phyloP scores from a whole-genome alignment of 148 eudicot species.

The Amaranthus cruentus region DNA sequence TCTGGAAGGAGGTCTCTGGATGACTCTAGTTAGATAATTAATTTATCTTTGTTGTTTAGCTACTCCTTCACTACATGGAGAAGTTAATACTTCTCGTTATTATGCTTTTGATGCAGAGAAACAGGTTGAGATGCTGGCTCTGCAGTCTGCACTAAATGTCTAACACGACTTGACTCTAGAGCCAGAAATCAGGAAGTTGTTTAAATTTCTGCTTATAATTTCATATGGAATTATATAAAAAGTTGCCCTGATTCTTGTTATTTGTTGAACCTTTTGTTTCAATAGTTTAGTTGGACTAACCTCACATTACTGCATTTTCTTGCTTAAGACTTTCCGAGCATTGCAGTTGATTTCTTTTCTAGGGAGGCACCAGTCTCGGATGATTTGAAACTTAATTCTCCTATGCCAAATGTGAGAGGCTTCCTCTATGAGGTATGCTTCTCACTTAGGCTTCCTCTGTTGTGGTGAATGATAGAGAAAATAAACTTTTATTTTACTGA shows the following conservation, averaged over 20 bases:
- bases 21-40: constrained; percentile 8
- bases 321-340: constrained; percentile 34
- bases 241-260: constrained; percentile 12
- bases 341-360: constrained; percentile 48
- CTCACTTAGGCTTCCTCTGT: constrained; percentile 51
- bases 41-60: constrained; percentile 14
- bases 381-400: constrained; percentile 33
- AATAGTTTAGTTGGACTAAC: constrained; percentile 31
- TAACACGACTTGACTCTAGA: constrained; percentile 62
- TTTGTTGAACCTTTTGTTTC: constrained; percentile 26
- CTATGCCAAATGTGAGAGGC: constrained; percentile 61
- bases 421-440: constrained; percentile 78
- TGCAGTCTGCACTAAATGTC: constrained; percentile 60
- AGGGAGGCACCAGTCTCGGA: constrained; percentile 42
- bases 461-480: constrained; percentile 20
- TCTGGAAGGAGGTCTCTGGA: constrained; percentile 10
- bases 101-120: constrained; percentile 92
- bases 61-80: constrained; percentile 3
- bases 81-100: constrained; percentile 42
- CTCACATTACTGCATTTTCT: constrained; percentile 21
- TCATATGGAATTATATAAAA: constrained; percentile 44
- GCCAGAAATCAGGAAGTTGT: constrained; percentile 50
- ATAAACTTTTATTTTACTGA: constrained; percentile 6
- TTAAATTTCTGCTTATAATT: constrained; percentile 38
- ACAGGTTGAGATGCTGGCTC: constrained; percentile 77